These are phyloP conservation scores for Thelephora ganbajun DNA, from an alignment of 768 basidiomycete genomes.

Conservation along the genomic window DNA sequence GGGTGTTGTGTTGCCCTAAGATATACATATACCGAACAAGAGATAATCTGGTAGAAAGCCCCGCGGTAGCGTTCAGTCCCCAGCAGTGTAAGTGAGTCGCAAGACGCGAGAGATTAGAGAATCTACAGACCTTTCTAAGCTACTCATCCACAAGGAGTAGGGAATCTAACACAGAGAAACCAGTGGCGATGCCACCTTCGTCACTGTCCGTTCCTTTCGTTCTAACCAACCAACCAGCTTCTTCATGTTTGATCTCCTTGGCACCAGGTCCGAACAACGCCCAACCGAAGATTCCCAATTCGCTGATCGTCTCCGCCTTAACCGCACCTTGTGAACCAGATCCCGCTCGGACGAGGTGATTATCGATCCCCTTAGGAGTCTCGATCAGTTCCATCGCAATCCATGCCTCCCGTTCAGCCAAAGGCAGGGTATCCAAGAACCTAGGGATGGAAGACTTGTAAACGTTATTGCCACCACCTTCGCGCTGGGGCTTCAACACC, in stretches of 20 bases:
- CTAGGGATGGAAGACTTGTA: constrained; percentile 72
- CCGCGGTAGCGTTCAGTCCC: too few relatives aligned
- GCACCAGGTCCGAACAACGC: constrained; percentile 49
- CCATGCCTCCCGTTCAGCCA: constrained; percentile 66
- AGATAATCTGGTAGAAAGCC: too few relatives aligned
- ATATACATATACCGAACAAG: too few relatives aligned
- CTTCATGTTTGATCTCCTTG: constrained; percentile 37
- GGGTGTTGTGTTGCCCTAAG: too few relatives aligned
- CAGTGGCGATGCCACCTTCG: constrained; percentile 70
- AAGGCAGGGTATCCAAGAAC: constrained; percentile 53
- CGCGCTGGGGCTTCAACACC: constrained; percentile 94
- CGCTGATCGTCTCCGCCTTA: constrained; percentile 65
- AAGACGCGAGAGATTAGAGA: too few relatives aligned
- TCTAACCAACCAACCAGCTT: constrained; percentile 72
- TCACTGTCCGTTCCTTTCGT: constrained; percentile 87
- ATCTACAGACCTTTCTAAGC: background rate
- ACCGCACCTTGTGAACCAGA: constrained; percentile 26
- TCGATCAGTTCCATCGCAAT: constrained; percentile 91
- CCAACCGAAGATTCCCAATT: constrained; percentile 89
- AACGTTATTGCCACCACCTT: constrained; percentile 95
- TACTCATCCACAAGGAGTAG: constrained; percentile 22
- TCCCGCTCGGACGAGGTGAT: constrained; percentile 69
- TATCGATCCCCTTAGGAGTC: constrained; percentile 53
- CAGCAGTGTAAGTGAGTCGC: too few relatives aligned
- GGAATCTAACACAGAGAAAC: constrained; percentile 31